A percentile compares a stretch with the other conserved stretches of the same genome.
Evolutionary conservation across 2,329 filamentous ascomycete species (phyloP).

Genomic region (Pseudocercospora cruenta): DNA sequence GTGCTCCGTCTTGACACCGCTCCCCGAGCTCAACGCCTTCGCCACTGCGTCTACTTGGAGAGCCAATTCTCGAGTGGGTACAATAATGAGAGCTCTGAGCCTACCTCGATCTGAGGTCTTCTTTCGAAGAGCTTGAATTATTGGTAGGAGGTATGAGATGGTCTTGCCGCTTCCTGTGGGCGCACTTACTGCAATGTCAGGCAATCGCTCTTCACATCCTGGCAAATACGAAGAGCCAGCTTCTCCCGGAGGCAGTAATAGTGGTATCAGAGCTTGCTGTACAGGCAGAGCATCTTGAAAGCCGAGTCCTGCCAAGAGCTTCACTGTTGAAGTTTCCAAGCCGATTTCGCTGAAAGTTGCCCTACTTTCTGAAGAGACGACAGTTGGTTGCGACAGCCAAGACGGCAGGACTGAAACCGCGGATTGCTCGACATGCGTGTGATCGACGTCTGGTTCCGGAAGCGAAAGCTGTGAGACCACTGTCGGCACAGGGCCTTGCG

Average conservation of each 20-base stretch:
- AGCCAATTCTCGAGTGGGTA: slow-evolving; percentile 77
- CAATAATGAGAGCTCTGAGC: slow-evolving; percentile 78
- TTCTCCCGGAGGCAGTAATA: slow-evolving; percentile 67
- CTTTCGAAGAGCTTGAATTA: slow-evolving; percentile 74
- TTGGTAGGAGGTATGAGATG: slow-evolving; percentile 83
- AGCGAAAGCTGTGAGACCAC: slow-evolving; percentile 61
- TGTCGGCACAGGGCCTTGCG: slow-evolving; percentile 12
- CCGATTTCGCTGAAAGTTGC: slow-evolving; percentile 67
- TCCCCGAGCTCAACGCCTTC: slow-evolving; percentile 74
- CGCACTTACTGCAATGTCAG: slow-evolving; percentile 85
- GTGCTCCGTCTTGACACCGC: slow-evolving; percentile 75
- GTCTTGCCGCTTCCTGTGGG: slow-evolving; percentile 97
- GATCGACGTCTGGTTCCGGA: slow-evolving; percentile 15
- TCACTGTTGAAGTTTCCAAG: slow-evolving; percentile 63
- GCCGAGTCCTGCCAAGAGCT: slow-evolving; percentile 67
- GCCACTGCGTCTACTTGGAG: slow-evolving; percentile 75
- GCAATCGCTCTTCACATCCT: slow-evolving; percentile 38
- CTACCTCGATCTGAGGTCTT: slow-evolving; percentile 61
- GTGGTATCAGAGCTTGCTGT: slow-evolving; percentile 77
- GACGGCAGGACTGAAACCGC: slow-evolving; percentile 77
- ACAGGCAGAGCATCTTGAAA: slow-evolving; percentile 76
- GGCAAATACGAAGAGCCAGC: slow-evolving; percentile 31
- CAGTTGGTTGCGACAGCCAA: slow-evolving; percentile 79
- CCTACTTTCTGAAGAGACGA: slow-evolving; percentile 63
- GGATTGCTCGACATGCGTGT: slow-evolving; percentile 62